Base-by-base conservation (phyloP, 1,284 basidiomycete genomes). In the Ceratobasidium papillatum region DNA sequence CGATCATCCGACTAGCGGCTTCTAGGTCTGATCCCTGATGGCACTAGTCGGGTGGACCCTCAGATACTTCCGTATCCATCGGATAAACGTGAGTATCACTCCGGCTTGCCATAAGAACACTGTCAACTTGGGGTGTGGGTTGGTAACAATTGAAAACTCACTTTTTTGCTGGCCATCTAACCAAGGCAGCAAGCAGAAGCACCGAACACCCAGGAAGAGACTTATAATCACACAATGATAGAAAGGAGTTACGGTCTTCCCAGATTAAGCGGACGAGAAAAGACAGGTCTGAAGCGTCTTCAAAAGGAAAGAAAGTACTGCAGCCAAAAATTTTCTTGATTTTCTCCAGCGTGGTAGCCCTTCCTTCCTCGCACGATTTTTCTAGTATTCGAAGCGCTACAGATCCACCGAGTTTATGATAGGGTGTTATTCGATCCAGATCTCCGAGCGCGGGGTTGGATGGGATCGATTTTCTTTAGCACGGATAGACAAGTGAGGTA, bases 191-290 rank as follows among this genome's bases (percentile, higher is more conserved):
- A 49, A 27, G 19, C 5, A 64, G 45, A 3, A 64, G 45, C 2
- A 34, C 11, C 7, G 45, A 1, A 19, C 22, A 34, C 19, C 62
- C 62, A 19, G 62, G 62, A 11, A 64, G 62, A n/a, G 5, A n/a
- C 8, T 30, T 43, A 32, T 25, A 14, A 12, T 22, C 27, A 19
- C 45, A 49, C 3, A 64, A 30, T 2, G 3, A 8, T 5, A 49
- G 14, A 34, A 64, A 64, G 25, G 62, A 64, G 27, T 9, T n/a
- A n/a, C 45, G 43, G 43, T 64, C 62, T n/a, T 64, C 62, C 43
- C 45, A 64, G 11, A 64, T 27, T 49, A 34, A 7, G 30, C 62
- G 62, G 25, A 41, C 14, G 3, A 63, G 36, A 32, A 63, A 17
- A 27, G 17, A 9, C 17, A 17, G 8, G 4, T 58, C 54, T 32